phyloP scores from a whole-genome alignment of 106 monocot species.

The Dactylorhiza incarnata region DNA sequence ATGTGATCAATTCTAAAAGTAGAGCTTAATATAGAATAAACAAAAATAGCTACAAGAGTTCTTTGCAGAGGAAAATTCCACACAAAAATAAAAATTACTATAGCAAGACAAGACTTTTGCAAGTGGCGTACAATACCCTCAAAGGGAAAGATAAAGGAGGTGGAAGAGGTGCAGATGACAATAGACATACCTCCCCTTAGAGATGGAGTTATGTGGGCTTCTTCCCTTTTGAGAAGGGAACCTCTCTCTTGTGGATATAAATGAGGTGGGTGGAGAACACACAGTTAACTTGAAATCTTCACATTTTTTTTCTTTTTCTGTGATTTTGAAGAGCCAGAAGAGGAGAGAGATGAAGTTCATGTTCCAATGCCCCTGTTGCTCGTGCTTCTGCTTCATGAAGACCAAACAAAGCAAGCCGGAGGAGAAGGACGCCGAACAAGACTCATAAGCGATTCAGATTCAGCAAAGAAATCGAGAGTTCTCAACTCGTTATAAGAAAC shows the following conservation, averaged over 20 bases:
- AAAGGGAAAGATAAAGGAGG: neutral
- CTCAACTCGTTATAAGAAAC: neutral
- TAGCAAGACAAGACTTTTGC: neutral
- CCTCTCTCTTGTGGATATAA: neutral
- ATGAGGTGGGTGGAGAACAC: neutral
- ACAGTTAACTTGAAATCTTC: neutral
- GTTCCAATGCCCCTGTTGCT: constrained; percentile 51
- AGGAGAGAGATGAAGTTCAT: constrained; percentile 38
- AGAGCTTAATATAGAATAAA: no score
- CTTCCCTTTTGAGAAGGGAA: neutral
- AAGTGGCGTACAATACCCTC: no score
- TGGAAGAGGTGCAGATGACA: neutral
- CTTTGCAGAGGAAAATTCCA: neutral
- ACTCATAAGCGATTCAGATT: constrained; percentile 7
- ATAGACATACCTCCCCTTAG: neutral
- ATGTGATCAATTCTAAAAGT: no score
- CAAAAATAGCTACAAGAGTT: neutral
- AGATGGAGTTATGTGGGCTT: neutral
- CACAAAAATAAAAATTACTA: neutral
- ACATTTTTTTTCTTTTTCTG: neutral
- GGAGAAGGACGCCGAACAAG: constrained; percentile 26
- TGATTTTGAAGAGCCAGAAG: neutral
- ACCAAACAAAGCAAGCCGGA: constrained; percentile 25
- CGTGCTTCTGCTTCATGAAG: constrained; percentile 60
- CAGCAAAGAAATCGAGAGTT: neutral